Base-by-base conservation (phyloP, 345 rosid genomes). In the Toxicodendron radicans region DNA sequence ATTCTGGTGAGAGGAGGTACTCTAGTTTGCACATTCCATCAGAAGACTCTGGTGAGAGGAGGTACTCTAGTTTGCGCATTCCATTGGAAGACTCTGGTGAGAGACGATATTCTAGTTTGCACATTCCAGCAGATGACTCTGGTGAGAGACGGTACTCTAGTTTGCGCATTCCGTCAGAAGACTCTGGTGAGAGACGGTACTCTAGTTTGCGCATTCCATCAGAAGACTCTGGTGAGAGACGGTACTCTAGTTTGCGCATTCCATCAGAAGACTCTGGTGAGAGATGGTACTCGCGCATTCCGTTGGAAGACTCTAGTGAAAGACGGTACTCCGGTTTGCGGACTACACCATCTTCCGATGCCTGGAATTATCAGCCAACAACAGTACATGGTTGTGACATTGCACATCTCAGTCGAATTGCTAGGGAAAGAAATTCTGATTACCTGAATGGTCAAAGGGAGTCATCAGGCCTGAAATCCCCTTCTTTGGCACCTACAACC, bases 331-430 rank as follows among this genome's bases (percentile, higher is more conserved):
- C 79, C 45, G 82, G 87, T 75, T 53, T 80, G 82, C 94, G 91
- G 45, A 75, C 82, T 63, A 82, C 85, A 45, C 86, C 89, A n/a
- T 81, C 96, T 73, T 79, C 92, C 60, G 91, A 88, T 71, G 78
- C 82, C 62, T 66, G 86, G 88, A 89, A 84, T 74, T 80, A 80
- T 71, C 99, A 86, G 82, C 97, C 97, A 77, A 91, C 90, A 48
- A 90, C 97, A 0, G 81, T 93, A 12, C 97, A 88, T 68, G 94
- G 97, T 61, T 87, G 80, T 83, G 95, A 88, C 84, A 66, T 92
- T 24, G 85, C 88, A 61, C 81, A 79, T 68, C 80, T 85, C 38
- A 84, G 78, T 78, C 84, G 59, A 71, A 81, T 87, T 73, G 89
- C 89, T 1, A 89, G 83, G 72, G 92, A 83, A 52, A 84, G 79